Conservation (phyloP, 768 basidiomycete genomes). For the Hericium rajendrae region DNA sequence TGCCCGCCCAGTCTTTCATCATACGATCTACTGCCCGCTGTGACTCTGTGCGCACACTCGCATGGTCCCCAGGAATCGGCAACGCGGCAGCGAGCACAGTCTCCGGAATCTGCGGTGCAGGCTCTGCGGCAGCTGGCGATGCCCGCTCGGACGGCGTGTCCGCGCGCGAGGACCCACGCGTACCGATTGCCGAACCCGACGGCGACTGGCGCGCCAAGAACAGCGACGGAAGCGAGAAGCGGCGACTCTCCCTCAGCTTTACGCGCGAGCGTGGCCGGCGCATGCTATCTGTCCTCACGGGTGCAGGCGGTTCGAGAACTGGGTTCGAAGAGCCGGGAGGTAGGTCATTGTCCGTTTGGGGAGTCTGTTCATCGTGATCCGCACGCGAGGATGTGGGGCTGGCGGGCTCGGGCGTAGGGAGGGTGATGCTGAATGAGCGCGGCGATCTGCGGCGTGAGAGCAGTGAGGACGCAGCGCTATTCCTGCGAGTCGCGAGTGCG, state of each 20-base stretch:
- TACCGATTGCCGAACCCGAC: neutral
- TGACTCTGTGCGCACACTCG: neutral
- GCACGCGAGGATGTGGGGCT: neutral
- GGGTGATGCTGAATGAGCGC: neutral
- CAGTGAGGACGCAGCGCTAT: neutral
- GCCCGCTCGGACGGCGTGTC: neutral
- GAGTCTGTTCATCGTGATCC: neutral
- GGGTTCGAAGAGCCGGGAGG: neutral
- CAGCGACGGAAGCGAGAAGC: conserved; percentile 11
- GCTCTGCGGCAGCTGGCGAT: neutral
- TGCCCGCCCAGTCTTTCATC: neutral
- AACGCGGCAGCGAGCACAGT: neutral
- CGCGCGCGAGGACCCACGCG: neutral
- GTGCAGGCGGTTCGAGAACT: neutral
- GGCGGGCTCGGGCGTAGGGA: neutral
- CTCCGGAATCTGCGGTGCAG: neutral
- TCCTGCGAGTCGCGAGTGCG: neutral
- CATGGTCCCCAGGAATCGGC: neutral
- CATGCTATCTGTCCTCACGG: neutral
- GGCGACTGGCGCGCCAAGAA: conserved; percentile 3
- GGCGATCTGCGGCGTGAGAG: neutral
- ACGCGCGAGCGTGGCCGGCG: neutral
- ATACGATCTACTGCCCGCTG: neutral
- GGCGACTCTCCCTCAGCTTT: neutral
- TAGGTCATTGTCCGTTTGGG: neutral